phyloP scores from a whole-genome alignment of 345 rosid species.

The Eucalyptus decipiens region DNA sequence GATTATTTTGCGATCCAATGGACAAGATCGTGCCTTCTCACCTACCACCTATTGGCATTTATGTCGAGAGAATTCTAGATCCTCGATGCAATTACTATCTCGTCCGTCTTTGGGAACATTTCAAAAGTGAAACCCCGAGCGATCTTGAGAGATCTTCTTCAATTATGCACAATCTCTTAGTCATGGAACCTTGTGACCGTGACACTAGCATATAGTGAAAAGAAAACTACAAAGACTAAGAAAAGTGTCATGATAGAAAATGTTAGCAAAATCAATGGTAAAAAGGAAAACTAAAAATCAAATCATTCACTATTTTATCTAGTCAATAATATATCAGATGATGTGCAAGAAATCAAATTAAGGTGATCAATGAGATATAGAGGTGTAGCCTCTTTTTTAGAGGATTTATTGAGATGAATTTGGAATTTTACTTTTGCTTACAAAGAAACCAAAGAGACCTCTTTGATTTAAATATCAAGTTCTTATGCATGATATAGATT shows the following conservation, averaged over 20 bases:
- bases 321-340: neutral
- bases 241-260: neutral
- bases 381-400: neutral
- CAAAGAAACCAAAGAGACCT: neutral
- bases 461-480: neutral
- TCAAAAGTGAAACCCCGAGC: fast-evolving
- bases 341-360: neutral
- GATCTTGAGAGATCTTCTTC: neutral
- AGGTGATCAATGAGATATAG: neutral
- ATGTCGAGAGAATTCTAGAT: neutral
- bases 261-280: neutral
- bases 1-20: no score
- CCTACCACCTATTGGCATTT: neutral
- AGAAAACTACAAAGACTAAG: neutral
- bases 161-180: neutral
- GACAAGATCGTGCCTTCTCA: neutral
- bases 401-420: neutral
- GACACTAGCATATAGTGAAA: neutral
- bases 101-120: neutral
- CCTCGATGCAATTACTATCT: fast-evolving
- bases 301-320: no score
- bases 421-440: neutral
- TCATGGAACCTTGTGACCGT: fast-evolving
- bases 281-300: neutral
- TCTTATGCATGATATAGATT: neutral